Percentiles rank a stretch among this genome's conserved stretches.
phyloP scores from a whole-genome alignment of 768 basidiomycete species.

The Tylopilus felleus region DNA sequence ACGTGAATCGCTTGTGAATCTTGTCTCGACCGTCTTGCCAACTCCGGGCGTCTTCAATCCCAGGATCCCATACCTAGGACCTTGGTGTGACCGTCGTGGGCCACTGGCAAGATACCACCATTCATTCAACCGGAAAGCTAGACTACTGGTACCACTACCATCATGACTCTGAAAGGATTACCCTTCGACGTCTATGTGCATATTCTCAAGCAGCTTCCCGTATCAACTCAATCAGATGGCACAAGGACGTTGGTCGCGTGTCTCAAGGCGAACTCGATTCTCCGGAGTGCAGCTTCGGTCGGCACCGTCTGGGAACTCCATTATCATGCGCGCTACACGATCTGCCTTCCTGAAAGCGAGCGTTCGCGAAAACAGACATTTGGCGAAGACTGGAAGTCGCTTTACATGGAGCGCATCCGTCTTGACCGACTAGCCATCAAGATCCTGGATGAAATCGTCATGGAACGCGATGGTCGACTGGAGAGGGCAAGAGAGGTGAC shows the following conservation, averaged over 20 bases:
- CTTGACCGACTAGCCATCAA: constrained; percentile 42
- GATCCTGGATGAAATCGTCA: constrained; percentile 41
- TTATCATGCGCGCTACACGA: constrained; percentile 47
- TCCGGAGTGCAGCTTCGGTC: constrained; percentile 44
- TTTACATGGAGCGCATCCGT: constrained; percentile 44
- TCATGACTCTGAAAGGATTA: constrained; percentile 24
- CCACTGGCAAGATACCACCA: neutral
- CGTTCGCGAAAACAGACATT: constrained; percentile 26
- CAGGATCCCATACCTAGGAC: constrained; percentile 7
- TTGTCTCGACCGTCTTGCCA: too few relatives aligned
- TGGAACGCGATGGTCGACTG: constrained; percentile 36
- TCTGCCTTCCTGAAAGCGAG: constrained; percentile 39
- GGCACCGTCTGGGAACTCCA: constrained; percentile 50
- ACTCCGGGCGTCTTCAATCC: too few relatives aligned
- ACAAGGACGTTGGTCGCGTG: constrained; percentile 40
- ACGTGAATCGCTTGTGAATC: neutral
- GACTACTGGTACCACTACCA: neutral
- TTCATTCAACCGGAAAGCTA: neutral
- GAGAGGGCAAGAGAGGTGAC: constrained; percentile 38
- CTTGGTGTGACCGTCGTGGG: neutral
- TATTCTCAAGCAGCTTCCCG: constrained; percentile 36
- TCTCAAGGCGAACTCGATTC: constrained; percentile 34
- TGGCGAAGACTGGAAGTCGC: constrained; percentile 42
- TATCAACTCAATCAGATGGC: constrained; percentile 18
- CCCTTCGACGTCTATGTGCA: constrained; percentile 37